phyloP scores from a whole-genome alignment of 2,329 filamentous ascomycete genomes.

The Penicillium hordei region DNA sequence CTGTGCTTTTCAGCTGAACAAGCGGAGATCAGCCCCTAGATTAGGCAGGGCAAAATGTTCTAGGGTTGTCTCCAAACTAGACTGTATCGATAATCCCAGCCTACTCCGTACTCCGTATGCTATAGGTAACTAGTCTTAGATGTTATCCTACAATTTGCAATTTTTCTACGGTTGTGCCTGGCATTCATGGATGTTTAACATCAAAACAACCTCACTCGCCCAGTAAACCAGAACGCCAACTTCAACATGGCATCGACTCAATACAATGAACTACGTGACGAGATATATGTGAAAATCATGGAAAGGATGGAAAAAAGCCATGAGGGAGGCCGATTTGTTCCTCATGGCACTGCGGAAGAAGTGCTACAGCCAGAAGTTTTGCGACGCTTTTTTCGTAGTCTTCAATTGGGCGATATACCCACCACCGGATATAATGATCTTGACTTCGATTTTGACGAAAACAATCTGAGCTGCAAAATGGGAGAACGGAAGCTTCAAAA shows the following conservation, averaged over 20 bases:
- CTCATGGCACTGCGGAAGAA: not conserved
- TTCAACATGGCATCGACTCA: not conserved
- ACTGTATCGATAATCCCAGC: not conserved
- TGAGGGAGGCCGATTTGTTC: not conserved
- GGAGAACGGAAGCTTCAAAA: not conserved
- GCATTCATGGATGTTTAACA: no score
- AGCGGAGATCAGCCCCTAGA: not conserved
- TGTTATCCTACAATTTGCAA: no score
- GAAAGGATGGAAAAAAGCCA: not conserved
- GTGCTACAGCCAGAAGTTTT: not conserved
- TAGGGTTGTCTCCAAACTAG: not conserved
- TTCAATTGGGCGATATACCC: not conserved
- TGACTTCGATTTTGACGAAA: not conserved
- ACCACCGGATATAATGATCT: not conserved
- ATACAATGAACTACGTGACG: not conserved
- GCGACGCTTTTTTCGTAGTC: not conserved
- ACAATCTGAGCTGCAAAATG: not conserved
- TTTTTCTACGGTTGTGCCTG: no score
- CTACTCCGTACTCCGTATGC: no score
- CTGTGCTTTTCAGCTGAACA: not conserved
- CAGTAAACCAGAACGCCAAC: not conserved
- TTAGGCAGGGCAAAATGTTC: not conserved
- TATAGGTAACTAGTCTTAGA: not conserved
- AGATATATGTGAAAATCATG: not conserved
- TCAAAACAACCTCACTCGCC: not conserved